Evolutionary conservation across 1,284 basidiomycete genomes (phyloP), one percentile per base, ranked within the genome.

Genomic region (Fomitopsis palustris): DNA sequence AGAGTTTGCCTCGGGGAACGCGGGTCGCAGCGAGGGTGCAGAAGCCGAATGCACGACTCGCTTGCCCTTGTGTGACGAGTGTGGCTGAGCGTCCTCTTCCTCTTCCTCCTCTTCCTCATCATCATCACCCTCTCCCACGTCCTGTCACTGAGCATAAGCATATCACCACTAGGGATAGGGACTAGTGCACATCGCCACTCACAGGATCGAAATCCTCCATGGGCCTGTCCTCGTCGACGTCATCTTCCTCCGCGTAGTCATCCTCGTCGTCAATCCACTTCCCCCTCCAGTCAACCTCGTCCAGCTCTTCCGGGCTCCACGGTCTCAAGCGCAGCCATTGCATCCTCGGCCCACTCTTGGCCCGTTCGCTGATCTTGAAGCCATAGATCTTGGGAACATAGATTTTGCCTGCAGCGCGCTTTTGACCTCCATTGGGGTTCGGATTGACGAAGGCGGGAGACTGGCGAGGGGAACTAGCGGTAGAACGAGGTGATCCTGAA

Each of bases 371-470:
- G 49, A 93, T 90, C 73, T 87, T 87, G 78, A 93, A 93, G 0
- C 90, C 97, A 69, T 99, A 99, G 69, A 99, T 98, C 72, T 92
- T 85, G 4, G 96, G 93, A 0, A 88, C 83, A 72, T 99, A 99
- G 9, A 98, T 86, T 70, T 88, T 90, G 41, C 90, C 91, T 27
- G 87, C 82, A 1, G 94, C 90, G 37, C 87, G 83, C 72, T 93
- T 94, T 73, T 95, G 93, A 16, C 93, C 89, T 1, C 93, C 92
- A 65, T 95, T 85, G 0, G 87, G 85, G 73, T 95, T 95, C 3
- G 90, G 90, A 67, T 93, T 93, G 29, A 84, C 77, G 66, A 92
- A 92, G 1, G 86, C 78, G 16, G 85, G 75, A 19, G 76, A 76
- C 38, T 79, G 78, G 19, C 70, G 70, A 42, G 78, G 74, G n/a